Conservation (phyloP, 257 asterid genomes). For the Solanum paucissectum region DNA sequence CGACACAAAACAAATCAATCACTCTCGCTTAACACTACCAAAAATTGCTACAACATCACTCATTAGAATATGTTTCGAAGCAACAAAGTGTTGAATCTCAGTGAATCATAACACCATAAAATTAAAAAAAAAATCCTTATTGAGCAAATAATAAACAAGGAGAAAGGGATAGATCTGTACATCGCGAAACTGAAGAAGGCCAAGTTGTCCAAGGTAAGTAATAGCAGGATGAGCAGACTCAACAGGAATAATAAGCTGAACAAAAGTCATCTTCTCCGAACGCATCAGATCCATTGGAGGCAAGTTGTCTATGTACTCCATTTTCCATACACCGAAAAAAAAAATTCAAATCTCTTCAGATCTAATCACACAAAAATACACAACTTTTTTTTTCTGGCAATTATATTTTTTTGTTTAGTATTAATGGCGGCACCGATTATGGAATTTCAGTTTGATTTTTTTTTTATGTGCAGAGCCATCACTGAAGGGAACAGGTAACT, state of each 20-base stretch:
- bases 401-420: neutral
- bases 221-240: slow-evolving; percentile 95
- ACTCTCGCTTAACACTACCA: neutral
- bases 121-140: neutral
- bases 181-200: slow-evolving; percentile 91
- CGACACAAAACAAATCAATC: neutral
- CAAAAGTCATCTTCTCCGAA: slow-evolving; percentile 90
- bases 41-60: neutral
- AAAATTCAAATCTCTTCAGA: neutral
- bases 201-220: slow-evolving; percentile 87
- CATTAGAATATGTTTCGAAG: neutral
- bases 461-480: neutral
- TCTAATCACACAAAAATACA: neutral
- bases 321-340: slow-evolving; percentile 35
- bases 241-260: slow-evolving; percentile 88
- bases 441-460: neutral
- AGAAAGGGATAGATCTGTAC: slow-evolving; percentile 32
- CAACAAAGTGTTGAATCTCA: neutral
- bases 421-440: neutral
- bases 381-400: neutral
- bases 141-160: neutral
- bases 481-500: neutral
- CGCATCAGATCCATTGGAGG: slow-evolving; percentile 98
- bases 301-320: slow-evolving; percentile 66
- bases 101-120: neutral